These are phyloP conservation scores for Trichosporon coremiiforme DNA, from an alignment of 1,284 basidiomycete species.

Conservation along the genomic window DNA sequence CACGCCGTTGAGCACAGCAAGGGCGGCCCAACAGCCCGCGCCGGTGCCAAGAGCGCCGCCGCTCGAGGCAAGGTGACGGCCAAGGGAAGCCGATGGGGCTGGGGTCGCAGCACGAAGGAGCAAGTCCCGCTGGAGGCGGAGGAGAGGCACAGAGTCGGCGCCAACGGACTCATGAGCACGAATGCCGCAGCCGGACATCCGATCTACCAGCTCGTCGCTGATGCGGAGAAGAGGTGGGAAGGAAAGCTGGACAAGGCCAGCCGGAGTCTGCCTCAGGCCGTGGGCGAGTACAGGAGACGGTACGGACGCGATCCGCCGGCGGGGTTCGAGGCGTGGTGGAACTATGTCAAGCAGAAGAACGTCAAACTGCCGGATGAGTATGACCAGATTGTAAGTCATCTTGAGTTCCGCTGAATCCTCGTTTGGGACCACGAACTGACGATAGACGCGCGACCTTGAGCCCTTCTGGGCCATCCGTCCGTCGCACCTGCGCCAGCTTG, in stretches of 20 bases:
- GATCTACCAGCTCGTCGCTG: slow-evolving; percentile 54
- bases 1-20: not conserved
- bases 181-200: slow-evolving; percentile 52
- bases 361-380: slow-evolving; percentile 55
- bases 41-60: not conserved
- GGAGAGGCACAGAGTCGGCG: slow-evolving; percentile 39
- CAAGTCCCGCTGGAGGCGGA: not conserved
- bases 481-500: slow-evolving; percentile 32
- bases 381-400: slow-evolving; percentile 51
- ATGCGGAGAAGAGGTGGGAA: slow-evolving; percentile 53
- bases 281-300: slow-evolving; percentile 55
- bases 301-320: slow-evolving; percentile 54
- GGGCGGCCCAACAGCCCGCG: not conserved
- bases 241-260: slow-evolving; percentile 54
- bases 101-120: not conserved
- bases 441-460: slow-evolving; percentile 49
- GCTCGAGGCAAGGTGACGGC: not conserved
- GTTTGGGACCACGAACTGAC: slow-evolving; percentile 6
- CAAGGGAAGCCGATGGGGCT: not conserved
- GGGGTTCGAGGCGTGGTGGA: slow-evolving; percentile 54
- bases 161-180: slow-evolving; percentile 45
- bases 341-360: slow-evolving; percentile 41
- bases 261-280: slow-evolving; percentile 54
- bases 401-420: no score
- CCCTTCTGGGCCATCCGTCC: slow-evolving; percentile 51